Evolutionary conservation across 2,329 filamentous ascomycete species (phyloP).

Genomic region (Fusarium goolgardi): DNA sequence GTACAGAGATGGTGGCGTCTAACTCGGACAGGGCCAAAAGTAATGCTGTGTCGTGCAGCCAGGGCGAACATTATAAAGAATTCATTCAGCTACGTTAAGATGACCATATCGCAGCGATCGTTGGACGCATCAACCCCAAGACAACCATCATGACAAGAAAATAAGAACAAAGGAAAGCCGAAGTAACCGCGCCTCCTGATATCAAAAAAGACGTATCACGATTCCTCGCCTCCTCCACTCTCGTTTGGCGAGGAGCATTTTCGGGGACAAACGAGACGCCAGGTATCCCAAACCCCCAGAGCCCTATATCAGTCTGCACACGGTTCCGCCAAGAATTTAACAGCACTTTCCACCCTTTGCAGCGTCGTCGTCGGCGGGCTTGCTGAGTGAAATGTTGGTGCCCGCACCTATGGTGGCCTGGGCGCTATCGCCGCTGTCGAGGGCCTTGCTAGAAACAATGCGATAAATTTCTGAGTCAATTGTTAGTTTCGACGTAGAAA

Average conservation of each 20-base stretch:
- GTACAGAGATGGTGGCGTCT: slow-evolving; percentile 21
- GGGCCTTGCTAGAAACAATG: slow-evolving; percentile 97
- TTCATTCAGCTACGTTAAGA: slow-evolving; percentile 56
- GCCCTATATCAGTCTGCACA: slow-evolving; percentile 45
- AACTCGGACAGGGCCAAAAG: slow-evolving; percentile 3
- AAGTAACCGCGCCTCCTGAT: slow-evolving; percentile 57
- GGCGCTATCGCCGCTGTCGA: slow-evolving; percentile 86
- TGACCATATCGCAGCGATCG: slow-evolving; percentile 53
- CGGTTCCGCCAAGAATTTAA: slow-evolving; percentile 59
- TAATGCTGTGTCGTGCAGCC: neutral
- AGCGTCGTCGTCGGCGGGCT: slow-evolving; percentile 79
- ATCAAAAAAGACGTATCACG: slow-evolving; percentile 54
- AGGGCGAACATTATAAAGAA: slow-evolving; percentile 51
- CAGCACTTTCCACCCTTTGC: slow-evolving; percentile 86
- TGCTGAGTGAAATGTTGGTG: slow-evolving; percentile 87
- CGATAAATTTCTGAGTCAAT: slow-evolving; percentile 88
- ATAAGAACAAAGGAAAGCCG: slow-evolving; percentile 56
- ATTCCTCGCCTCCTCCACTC: slow-evolving; percentile 51
- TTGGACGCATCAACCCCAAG: slow-evolving; percentile 53
- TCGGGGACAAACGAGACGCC: slow-evolving; percentile 52
- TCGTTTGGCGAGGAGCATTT: slow-evolving; percentile 51
- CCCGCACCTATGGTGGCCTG: slow-evolving; percentile 84
- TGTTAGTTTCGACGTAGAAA: slow-evolving; percentile 26
- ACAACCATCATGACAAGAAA: slow-evolving; percentile 53
- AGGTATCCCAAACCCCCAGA: slow-evolving; percentile 50